Base-by-base conservation (phyloP, 495 filamentous ascomycete species). In the Penicillium robsamsonii region DNA sequence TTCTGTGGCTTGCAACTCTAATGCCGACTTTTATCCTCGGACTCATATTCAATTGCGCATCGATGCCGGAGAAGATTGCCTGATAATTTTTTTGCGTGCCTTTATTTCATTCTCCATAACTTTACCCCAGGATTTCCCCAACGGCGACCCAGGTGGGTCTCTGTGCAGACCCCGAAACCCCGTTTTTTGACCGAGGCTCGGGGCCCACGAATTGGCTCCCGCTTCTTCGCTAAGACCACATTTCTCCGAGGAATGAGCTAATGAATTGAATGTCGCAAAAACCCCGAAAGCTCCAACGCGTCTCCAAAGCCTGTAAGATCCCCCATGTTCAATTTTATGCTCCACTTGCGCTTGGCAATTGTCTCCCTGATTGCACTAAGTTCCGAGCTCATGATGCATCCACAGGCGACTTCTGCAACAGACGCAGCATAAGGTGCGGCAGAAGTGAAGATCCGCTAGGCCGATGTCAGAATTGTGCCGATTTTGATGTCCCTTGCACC, bases 401-500 rank as follows among this genome's bases (percentile, higher is more conserved):
- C 17, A 41, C 30, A 69, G 66, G 67, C 56, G 67, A 70, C 65
- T 70, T 68, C 60, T 70, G 67, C 60, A 68, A 70, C 53, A 57
- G 59, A 41, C 67, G 67, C 58, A 70, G 67, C 47, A 70, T 68
- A 29, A 68, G 64, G 46, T 70, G 67, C 46, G 57, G 62, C 45
- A 43, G 38, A 24, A 62, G 67, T 24, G 60, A 62, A 31, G 65
- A 64, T n/a, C 38, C 56, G 24, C 50, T 66, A 54, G 67, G 62
- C 22, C 57, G 67, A 13, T 70, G 67, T 46, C 62, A 70, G 40
- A 70, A 70, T 50, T 92, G 89, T 62, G 75, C 74, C 18, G 81
- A 84, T 31, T 81, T 92, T 38, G 78, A 86, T 43, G 87, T 91
- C 22, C 82, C 87, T 29, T 92, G 89, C 67, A 91, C 88, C 45